Base-by-base conservation (phyloP, 2,329 filamentous ascomycete genomes). In the Zymoseptoria tritici region DNA sequence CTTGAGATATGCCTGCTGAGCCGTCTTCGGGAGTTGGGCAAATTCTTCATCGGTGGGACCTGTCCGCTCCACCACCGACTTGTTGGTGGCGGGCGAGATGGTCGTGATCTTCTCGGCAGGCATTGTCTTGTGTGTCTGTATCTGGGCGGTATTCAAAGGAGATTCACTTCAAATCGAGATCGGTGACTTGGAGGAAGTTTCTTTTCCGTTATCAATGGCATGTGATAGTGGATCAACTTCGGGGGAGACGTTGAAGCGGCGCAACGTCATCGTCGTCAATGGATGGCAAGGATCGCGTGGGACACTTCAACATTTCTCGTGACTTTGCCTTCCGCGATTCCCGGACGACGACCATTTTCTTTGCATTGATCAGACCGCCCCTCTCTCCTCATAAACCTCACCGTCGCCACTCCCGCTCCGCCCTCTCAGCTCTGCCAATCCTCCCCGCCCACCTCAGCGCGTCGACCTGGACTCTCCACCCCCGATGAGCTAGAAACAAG, bases 61-160 rank as follows among this genome's bases (percentile, higher is more conserved):
- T 74, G 86, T 85, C 66, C 92, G 86, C 62, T 87, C 90, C 66
- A 96, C 76, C 74, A 97, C 85, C 59, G 89, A 81, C 78, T 92
- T 85, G 76, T 94, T 93, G 66, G 91, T 97, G 64, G 85, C 88
- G 59, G 93, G 93, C 2, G 93, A 97, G 75, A 97, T 92, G 66
- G 93, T 97, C 31, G 79, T 85, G 68, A 87, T 80, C 49, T 77
- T 82, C 73, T 85, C 83, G 49, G 78, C 70, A 49, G 80, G 78
- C 81, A 84, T 80, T 66, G 50, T 74, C 31, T 22, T 49, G n/a
- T 49, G n/a, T 5, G 22, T n/a, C n/a, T 19, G 7, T 49, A n/a
- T 9, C 42, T 9, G 31, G 31, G 24, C 24, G 13, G 54, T 49
- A 31, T 22, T 21, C 13, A 6, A 22, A 22, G 3, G 8, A 11